A percentile compares a stretch with the other conserved stretches of the same genome.
Conservation (phyloP, 768 basidiomycete species). For the Boletus rubroflammeus region DNA sequence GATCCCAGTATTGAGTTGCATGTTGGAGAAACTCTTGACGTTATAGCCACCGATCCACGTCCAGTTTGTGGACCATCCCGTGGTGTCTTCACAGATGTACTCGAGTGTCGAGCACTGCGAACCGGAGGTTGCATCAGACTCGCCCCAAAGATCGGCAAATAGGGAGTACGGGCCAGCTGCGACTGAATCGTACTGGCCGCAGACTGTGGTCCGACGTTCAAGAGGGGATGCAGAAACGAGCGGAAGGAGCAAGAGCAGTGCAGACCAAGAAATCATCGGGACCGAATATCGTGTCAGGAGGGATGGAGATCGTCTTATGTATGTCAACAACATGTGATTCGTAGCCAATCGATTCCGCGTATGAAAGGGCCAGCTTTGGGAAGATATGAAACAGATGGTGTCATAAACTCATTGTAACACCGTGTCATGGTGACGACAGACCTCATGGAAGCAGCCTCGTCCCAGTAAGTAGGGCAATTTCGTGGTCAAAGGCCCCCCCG, state of each 20-base stretch:
- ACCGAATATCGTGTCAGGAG: background rate
- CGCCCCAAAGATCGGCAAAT: constrained; percentile 47
- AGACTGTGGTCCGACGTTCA: constrained; percentile 8
- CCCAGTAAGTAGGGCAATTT: too few species aligned
- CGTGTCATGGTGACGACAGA: background rate
- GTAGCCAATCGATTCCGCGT: background rate
- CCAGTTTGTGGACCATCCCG: constrained; percentile 54
- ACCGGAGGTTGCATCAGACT: constrained; percentile 40
- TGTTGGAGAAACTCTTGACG: constrained; percentile 63
- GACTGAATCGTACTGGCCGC: constrained; percentile 53
- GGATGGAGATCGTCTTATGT: constrained; percentile 10
- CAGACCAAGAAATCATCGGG: constrained; percentile 11
- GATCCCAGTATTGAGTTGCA: constrained; percentile 47
- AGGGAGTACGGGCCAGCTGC: constrained; percentile 46
- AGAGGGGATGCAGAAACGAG: constrained; percentile 15
- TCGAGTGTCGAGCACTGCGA: constrained; percentile 48
- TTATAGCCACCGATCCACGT: constrained; percentile 48
- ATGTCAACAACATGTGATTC: background rate
- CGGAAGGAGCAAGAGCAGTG: constrained; percentile 19
- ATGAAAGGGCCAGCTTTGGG: background rate
- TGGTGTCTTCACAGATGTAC: constrained; percentile 38
- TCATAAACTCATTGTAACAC: background rate
- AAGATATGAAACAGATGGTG: constrained; percentile 7
- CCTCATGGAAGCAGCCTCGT: background rate
- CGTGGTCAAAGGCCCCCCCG: too few species aligned